Base-by-base conservation (phyloP, 371 early-diverging fungal genomes). In the Rhizopus delemar region DNA sequence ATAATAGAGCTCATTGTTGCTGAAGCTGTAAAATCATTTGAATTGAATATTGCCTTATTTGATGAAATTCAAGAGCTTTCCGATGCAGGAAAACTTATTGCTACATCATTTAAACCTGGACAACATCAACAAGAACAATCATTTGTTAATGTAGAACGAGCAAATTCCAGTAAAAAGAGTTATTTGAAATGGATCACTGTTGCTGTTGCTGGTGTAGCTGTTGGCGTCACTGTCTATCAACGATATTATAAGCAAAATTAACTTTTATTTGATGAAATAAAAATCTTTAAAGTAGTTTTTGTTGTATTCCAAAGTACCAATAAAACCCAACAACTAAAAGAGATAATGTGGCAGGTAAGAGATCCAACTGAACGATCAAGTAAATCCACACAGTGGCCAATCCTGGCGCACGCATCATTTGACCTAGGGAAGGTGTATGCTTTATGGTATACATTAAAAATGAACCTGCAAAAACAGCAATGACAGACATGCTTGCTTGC, bases 331-430 rank as follows among this genome's bases (percentile, higher is more conserved):
- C 78, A 6, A 82, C n/a, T 0, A 60, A 57, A 9, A 85, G 66
- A 32, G 83, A 77, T 28, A 73, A 29, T 3, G 75, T 65, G 0
- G 86, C 86, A 13, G 86, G 86, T 32, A 81, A 43, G 29, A 85
- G 74, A 56, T 85, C 74, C 22, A 83, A 56, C 39, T 85, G 86
- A 5, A 83, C 77, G 43, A 83, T 75, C 35, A 83, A 81, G 51
- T 85, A 85, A 13, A 85, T 78, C 66, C 83, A 80, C 5, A 83
- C 70, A 3, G 86, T 85, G 29, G 83, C 82, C 31, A 85, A 62
- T 3, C 86, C 86, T 6, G 86, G 86, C 15, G 86, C 80, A 31
- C 86, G 78, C 57, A 78, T 61, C 86, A 85, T 85, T 63, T 82
- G 82, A 1, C 86, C 86, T 51, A 83, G 53, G 1, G 86, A 83